A percentile compares a stretch with the other conserved stretches of the same genome.
Evolutionary conservation across 2,329 filamentous ascomycete genomes (phyloP).

Genomic region (Ophiostoma novo-ulmi): DNA sequence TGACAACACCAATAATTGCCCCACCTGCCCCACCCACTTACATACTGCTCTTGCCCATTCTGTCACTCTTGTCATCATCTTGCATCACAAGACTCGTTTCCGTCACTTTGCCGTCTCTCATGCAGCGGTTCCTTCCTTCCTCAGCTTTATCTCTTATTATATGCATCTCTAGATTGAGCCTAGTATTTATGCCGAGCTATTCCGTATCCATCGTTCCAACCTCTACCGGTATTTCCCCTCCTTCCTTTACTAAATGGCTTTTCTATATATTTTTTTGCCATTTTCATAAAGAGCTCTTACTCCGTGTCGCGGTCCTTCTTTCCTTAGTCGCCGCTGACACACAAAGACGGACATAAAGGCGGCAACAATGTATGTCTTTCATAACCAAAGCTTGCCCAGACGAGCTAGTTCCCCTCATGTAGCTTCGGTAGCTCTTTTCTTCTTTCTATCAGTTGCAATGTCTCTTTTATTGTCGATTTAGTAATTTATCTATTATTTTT

Average conservation of each 20-base stretch:
- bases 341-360: neutral
- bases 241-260: neutral
- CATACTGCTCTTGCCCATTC: neutral
- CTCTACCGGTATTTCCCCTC: neutral
- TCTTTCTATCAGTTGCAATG: constrained; percentile 4
- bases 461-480: neutral
- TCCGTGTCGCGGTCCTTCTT: neutral
- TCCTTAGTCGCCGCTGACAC: neutral
- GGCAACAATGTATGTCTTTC: neutral
- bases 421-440: neutral
- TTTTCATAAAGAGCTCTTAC: neutral
- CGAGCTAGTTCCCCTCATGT: neutral
- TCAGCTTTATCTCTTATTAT: neutral
- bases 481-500: neutral
- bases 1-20: neutral
- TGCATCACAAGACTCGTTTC: neutral
- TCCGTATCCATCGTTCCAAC: neutral
- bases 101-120: neutral
- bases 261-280: neutral
- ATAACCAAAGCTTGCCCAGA: neutral
- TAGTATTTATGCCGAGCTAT: neutral
- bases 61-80: neutral
- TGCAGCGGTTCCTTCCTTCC: neutral
- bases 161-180: neutral
- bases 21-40: constrained; percentile 6